Base-by-base conservation (phyloP, 2,329 filamentous ascomycete species). In the Mycosphaerella sp. region DNA sequence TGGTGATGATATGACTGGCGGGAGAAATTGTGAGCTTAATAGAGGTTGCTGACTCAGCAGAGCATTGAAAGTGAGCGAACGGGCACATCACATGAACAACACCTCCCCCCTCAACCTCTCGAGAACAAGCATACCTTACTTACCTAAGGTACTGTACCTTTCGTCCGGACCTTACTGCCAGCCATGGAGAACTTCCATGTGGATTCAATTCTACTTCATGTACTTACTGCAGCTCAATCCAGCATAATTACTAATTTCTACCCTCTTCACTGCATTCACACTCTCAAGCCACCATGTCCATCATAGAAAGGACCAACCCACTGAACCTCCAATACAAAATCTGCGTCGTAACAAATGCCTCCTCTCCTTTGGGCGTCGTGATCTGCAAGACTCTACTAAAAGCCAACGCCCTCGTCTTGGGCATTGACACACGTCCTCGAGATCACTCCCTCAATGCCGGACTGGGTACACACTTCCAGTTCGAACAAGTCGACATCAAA, bases 321-420 rank as follows among this genome's bases (percentile, higher is more conserved):
- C 44, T 61, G 11, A 62, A 62, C 39, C 53, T 62, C 4, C 59
- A 61, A 42, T 61, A 59, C 48, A 50, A 55, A 21, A 45, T 62
- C 45, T 61, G 59, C 54, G 47, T 63, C 23, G 59, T 63, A 14
- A 61, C 57, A 3, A 48, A 56, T 23, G 59, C 59, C 6, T 60
- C 55, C 12, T 54, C 49, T 26, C 50, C 61, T 1, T 52, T 61
- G 6, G 61, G 61, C 5, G 51, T 60, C 4, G 49, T 58, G 9
- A 52, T 63, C 38, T 59, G 55, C 54, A 63, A 63, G n/a, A 60
- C 57, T 8, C 45, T 63, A 9, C 50, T 63, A 14, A 63, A 63
- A 41, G 61, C 61, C 1, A 63, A 63, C 32, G 61, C 61, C 4
- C 41, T 63, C 7, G 61, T 63, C 1, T 52, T 63, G 8, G 61